Percentiles rank a stretch among this genome's conserved stretches.
These are phyloP conservation scores for Ustilago hordei DNA, from an alignment of 1,284 basidiomycete genomes.

Conservation along the genomic window DNA sequence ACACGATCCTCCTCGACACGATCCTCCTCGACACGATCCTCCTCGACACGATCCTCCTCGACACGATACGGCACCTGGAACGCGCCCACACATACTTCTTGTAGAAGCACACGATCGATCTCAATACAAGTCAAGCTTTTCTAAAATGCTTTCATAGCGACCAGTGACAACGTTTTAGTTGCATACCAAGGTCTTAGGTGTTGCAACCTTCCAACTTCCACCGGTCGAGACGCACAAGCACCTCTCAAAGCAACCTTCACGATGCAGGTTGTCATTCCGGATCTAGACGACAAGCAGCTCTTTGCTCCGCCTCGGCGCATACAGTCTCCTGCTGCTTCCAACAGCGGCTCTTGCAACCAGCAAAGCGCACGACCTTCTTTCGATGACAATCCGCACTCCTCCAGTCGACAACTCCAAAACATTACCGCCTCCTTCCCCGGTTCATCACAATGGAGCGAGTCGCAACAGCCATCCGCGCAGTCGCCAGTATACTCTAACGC, in stretches of 20 bases:
- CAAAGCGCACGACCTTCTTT: constrained; percentile 19
- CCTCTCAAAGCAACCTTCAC: background rate
- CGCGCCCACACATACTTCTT: background rate
- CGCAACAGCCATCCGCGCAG: constrained; percentile 25
- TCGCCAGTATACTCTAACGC: constrained; percentile 33
- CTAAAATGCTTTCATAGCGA: background rate
- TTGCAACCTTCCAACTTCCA: background rate
- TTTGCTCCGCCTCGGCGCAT: constrained; percentile 39
- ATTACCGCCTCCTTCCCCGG: constrained; percentile 22
- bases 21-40: background rate
- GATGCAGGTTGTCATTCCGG: constrained; percentile 67
- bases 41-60: background rate
- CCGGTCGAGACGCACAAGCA: background rate
- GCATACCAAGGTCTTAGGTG: background rate
- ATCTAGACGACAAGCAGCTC: constrained; percentile 63
- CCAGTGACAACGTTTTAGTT: background rate
- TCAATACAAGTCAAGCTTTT: background rate
- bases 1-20: too few relatives aligned
- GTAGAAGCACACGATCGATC: background rate
- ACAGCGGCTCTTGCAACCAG: constrained; percentile 18
- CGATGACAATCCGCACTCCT: constrained; percentile 36
- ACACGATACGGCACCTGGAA: background rate
- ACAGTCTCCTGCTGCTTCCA: constrained; percentile 34
- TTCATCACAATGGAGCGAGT: constrained; percentile 20
- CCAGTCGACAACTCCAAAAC: constrained; percentile 46